Evolutionary conservation across 345 rosid species (phyloP).

Genomic region (Reutealis trisperma): DNA sequence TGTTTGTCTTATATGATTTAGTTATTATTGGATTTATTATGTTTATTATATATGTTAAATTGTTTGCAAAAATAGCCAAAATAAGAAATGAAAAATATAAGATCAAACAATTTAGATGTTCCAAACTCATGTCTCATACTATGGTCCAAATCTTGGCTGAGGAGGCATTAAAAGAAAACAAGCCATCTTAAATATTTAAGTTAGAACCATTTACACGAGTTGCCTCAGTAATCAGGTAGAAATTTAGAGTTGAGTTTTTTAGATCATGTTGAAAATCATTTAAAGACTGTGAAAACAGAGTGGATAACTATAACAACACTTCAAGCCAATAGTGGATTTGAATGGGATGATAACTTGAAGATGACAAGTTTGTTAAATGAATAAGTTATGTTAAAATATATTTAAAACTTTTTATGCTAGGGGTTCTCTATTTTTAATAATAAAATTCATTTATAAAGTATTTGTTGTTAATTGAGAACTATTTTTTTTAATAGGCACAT

Average conservation of each 20-base stretch:
- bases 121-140: not conserved
- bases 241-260: not conserved
- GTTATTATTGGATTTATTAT: too few species aligned
- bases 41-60: too few species aligned
- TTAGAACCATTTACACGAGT: not conserved
- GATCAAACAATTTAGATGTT: not conserved
- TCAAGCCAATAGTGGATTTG: not conserved
- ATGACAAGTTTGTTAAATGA: not conserved
- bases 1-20: too few species aligned
- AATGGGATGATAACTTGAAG: slow-evolving; percentile 4
- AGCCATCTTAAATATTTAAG: not conserved
- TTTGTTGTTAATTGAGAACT: too few species aligned
- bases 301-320: not conserved
- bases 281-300: not conserved
- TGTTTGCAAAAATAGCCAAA: too few species aligned
- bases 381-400: not conserved
- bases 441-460: not conserved
- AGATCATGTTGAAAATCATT: not conserved
- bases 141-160: not conserved
- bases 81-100: too few species aligned
- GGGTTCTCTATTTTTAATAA: too few species aligned
- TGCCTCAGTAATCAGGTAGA: not conserved
- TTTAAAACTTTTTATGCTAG: not conserved
- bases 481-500: not conserved
- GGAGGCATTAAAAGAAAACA: not conserved